Conservation (phyloP, 495 filamentous ascomycete species). For the Hypoxylon intermedium region DNA sequence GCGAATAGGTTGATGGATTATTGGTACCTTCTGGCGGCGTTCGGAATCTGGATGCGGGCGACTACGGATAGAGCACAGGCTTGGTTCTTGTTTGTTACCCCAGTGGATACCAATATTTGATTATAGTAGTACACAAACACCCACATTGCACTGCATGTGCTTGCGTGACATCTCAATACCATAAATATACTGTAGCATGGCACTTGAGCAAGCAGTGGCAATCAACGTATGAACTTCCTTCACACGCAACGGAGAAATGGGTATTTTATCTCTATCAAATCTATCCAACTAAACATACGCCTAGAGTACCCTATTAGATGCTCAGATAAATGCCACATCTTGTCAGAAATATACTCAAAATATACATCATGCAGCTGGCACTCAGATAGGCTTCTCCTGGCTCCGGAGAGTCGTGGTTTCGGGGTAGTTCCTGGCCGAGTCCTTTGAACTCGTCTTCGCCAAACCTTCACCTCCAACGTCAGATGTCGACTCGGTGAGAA, state of each 20-base stretch:
- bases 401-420: neutral
- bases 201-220: no score
- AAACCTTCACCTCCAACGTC: constrained; percentile 15
- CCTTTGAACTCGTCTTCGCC: constrained; percentile 12
- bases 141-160: neutral
- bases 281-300: neutral
- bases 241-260: no score
- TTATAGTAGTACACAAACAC: neutral
- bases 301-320: no score
- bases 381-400: constrained; percentile 9
- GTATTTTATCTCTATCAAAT: neutral
- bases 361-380: neutral
- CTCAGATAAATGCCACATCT: no score
- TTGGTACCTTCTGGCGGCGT: constrained; percentile 18
- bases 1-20: constrained; percentile 6
- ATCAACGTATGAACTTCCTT: no score
- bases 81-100: constrained; percentile 19
- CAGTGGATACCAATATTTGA: constrained; percentile 20
- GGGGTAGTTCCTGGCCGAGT: neutral
- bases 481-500: constrained; percentile 18
- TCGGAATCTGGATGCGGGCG: constrained; percentile 22
- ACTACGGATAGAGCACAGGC: constrained; percentile 19
- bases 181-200: no score
- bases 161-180: no score
- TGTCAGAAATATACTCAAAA: neutral